Conservation (phyloP, 225 moss, liverwort and hornwort genomes). For the Marchantia polymorpha region DNA sequence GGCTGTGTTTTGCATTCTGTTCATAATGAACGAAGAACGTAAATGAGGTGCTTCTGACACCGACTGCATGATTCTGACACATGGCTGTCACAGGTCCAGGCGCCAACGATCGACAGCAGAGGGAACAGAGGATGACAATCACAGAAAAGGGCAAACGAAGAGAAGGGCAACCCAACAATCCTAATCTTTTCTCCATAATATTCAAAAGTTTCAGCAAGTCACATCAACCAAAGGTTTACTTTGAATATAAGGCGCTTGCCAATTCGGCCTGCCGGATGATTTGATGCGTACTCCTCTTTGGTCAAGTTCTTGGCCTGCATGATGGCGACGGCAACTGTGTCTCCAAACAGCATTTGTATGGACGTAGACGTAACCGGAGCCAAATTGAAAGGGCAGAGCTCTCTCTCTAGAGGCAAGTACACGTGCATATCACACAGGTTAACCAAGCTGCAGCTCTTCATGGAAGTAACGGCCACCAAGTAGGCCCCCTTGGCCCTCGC, state of each 20-base stretch:
- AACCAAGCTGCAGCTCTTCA: conserved; percentile 24
- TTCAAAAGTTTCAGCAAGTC: background rate
- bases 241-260: conserved; percentile 56
- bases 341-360: conserved; percentile 61
- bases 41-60: no score
- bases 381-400: conserved; percentile 57
- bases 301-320: conserved; percentile 61
- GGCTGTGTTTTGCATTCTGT: no score
- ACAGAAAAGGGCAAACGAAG: background rate
- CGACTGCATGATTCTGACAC: no score
- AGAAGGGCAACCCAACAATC: no score
- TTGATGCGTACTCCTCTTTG: conserved; percentile 56
- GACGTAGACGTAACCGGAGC: conserved; percentile 62
- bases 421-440: conserved; percentile 48
- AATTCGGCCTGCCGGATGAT: conserved; percentile 58
- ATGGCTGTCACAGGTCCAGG: background rate
- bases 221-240: conserved; percentile 27
- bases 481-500: conserved; percentile 51
- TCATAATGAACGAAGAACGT: no score
- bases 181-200: background rate
- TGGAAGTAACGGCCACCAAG: conserved; percentile 47
- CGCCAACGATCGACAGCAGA: background rate
- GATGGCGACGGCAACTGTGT: conserved; percentile 55
- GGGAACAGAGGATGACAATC: background rate
- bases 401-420: conserved; percentile 46